Conservation (phyloP, 2,329 filamentous ascomycete genomes). For the Penicillium sp. region DNA sequence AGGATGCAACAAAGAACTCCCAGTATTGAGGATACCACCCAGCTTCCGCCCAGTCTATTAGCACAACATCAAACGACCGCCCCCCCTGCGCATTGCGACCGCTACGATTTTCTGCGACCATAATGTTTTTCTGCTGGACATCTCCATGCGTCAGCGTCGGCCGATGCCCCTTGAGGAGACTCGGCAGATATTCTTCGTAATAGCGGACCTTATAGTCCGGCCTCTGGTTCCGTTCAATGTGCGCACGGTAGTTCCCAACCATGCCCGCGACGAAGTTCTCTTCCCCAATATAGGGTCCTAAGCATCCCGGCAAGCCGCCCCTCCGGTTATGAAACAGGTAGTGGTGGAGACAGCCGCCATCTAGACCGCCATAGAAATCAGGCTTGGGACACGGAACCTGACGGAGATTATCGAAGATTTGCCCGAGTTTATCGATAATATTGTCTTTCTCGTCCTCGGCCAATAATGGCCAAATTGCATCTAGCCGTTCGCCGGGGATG, state of each 20-base stretch:
- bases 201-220: conserved; percentile 29
- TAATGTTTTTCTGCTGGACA: conserved; percentile 30
- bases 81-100: conserved; percentile 23
- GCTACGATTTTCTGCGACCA: conserved; percentile 22
- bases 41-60: conserved; percentile 30
- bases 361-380: conserved; percentile 26
- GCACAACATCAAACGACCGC: conserved; percentile 29
- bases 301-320: conserved; percentile 11
- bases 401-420: conserved; percentile 22
- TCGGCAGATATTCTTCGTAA: conserved; percentile 27
- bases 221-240: conserved; percentile 18
- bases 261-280: conserved; percentile 26
- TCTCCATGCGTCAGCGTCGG: conserved; percentile 33
- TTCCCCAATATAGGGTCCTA: conserved; percentile 28
- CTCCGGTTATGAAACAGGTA: conserved; percentile 27
- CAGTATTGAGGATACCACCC: conserved; percentile 32
- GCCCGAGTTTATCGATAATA: conserved; percentile 26
- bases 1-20: conserved; percentile 29
- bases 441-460: conserved; percentile 26
- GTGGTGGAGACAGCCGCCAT: conserved; percentile 24
- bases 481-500: conserved; percentile 19
- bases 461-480: conserved; percentile 27
- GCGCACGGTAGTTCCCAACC: conserved; percentile 24
- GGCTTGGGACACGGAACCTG: conserved; percentile 25
- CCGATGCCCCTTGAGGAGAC: conserved; percentile 27